Evolutionary conservation across 495 filamentous ascomycete genomes (phyloP).

Genomic region (Xylaria cubensis): DNA sequence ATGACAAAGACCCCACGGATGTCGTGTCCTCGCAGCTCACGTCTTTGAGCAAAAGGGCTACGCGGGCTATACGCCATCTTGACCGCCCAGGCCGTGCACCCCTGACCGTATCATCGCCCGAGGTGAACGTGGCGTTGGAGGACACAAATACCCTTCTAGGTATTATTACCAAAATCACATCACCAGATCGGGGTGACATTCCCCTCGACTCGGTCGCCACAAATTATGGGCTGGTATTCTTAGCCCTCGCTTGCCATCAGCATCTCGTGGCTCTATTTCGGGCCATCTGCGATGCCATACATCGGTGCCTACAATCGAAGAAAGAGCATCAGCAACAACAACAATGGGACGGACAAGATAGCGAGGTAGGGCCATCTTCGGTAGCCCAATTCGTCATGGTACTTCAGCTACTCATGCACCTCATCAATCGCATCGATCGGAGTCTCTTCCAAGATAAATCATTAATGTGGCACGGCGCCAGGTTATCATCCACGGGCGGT

Average conservation of each 20-base stretch:
- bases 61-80: neutral
- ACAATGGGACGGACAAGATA: neutral
- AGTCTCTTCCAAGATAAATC: neutral
- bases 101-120: constrained; percentile 5
- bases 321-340: neutral
- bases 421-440: neutral
- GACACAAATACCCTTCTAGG: constrained; percentile 1
- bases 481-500: neutral
- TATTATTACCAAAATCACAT: neutral
- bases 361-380: neutral
- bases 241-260: constrained; percentile 5
- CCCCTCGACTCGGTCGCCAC: neutral
- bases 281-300: constrained; percentile 5
- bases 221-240: constrained; percentile 3
- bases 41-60: neutral
- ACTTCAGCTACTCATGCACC: neutral
- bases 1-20: neutral
- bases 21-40: neutral
- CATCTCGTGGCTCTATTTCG: neutral
- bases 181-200: neutral
- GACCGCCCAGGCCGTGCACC: constrained; percentile 2
- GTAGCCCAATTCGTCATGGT: constrained; percentile 3
- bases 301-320: neutral
- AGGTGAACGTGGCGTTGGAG: neutral
- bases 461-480: neutral